Conservation (phyloP, 148 eudicot species). For the Dysphania ambrosioides region DNA sequence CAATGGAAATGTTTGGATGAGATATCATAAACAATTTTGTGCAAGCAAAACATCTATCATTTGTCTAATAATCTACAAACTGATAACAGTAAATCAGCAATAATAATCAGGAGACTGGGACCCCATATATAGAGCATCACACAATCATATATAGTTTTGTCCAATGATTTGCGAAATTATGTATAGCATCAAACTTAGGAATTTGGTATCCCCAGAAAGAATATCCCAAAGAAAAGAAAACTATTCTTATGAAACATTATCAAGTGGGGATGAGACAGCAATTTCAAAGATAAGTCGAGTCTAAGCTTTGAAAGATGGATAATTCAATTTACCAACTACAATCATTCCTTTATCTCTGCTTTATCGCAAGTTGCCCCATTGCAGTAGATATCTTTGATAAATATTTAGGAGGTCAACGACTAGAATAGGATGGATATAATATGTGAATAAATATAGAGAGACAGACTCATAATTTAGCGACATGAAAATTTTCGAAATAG, state of each 20-base stretch:
- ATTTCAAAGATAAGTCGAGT: conserved; percentile 4
- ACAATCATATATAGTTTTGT: conserved; percentile 1
- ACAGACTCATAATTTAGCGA: too few species aligned
- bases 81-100: not conserved
- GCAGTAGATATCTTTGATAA: too few species aligned
- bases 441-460: too few species aligned
- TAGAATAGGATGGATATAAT: too few species aligned
- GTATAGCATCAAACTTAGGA: conserved; percentile 10
- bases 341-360: conserved; percentile 14
- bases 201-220: conserved; percentile 22
- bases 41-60: too few species aligned
- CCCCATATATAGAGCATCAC: conserved; percentile 9
- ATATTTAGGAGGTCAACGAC: too few species aligned
- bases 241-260: not conserved
- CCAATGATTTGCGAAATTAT: not conserved
- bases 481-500: too few species aligned
- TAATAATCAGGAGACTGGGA: conserved; percentile 3
- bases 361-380: too few species aligned
- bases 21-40: too few species aligned
- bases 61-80: not conserved
- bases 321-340: not conserved
- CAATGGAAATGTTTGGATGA: too few species aligned
- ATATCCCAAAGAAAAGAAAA: conserved; percentile 22
- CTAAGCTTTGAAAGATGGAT: conserved; percentile 4
- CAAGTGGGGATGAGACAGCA: conserved; percentile 24